Evolutionary conservation across 352 stramenopile genomes (phyloP), one percentile per base, ranked within the genome.

Genomic region (Globisporangium paddicum): DNA sequence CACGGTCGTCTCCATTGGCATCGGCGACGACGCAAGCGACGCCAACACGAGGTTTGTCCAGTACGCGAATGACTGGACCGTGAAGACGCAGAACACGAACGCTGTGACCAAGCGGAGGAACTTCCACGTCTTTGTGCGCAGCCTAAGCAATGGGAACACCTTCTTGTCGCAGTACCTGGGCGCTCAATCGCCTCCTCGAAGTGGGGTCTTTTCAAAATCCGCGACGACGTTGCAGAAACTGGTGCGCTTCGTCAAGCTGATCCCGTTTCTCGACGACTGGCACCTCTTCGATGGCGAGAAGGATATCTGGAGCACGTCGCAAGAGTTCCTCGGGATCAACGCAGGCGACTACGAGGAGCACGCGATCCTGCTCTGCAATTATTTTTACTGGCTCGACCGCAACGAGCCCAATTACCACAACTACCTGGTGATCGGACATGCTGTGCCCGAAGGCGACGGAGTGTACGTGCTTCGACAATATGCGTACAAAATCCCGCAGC

Each of bases 251-350:
- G 93, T 98, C 25, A 89, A 77, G 13, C 69, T 98, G 40, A 82
- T 98, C 21, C 91, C 95, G 16, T 97, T 97, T 45, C 67, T 98
- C 1, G 72, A 96, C 48, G 87, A 97, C 59, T 97, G 89, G 85
- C 71, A 96, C 32, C 71, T 88, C 37, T 91, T 96, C 46, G 78
- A 88, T 58, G 75, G 74, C 19, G 71, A 84, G 40, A 75, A 85
- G 19, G 87, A 97, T 60, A 78, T 97, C 25, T 97, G 89, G 87
- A 88, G 79, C 40, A 93, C 90, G 19, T 91, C 83, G 8, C 88
- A 98, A 45, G 83, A 98, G 58, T 91, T 97, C 34, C 65, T 98
- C 8, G 79, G 90, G 34, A 83, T 97, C 50, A 77, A 91, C 16
- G 86, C 84, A 7, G 93, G 90, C 13, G 90, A 97, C 61, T 75